Conservation (phyloP, 345 rosid genomes). For the Adansonia digitata region DNA sequence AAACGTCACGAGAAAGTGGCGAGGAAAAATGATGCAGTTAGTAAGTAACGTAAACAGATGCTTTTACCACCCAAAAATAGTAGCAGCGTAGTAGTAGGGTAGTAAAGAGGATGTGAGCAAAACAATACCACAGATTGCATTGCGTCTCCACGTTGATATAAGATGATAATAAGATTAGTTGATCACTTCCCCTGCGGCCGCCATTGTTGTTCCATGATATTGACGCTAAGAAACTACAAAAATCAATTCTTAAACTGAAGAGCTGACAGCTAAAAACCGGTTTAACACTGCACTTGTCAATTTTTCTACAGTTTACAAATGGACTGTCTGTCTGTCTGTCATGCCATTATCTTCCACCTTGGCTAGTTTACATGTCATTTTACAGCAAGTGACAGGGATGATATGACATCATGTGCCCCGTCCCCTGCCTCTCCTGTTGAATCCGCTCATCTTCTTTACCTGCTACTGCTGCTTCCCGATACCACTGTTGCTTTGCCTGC, state of each 20-base stretch:
- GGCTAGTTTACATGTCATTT: conserved; percentile 22
- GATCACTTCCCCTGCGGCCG: no score
- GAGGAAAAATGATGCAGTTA: no score
- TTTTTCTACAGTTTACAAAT: not conserved
- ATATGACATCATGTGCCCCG: conserved; percentile 26
- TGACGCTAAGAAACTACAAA: not conserved
- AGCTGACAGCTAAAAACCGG: not conserved
- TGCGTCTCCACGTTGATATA: no score
- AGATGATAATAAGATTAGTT: no score
- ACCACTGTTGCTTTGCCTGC: conserved; percentile 24
- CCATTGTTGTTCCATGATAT: not conserved
- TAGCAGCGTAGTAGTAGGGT: no score
- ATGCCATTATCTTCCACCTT: not conserved
- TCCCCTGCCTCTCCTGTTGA: conserved; percentile 41
- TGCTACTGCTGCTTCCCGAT: conserved; percentile 38
- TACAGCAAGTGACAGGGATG: conserved; percentile 13
- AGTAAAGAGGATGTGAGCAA: no score
- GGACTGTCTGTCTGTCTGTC: not conserved
- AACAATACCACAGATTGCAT: no score
- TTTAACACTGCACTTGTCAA: not conserved
- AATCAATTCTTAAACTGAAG: not conserved
- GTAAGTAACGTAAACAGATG: not conserved
- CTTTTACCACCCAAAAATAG: no score
- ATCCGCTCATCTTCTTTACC: conserved; percentile 41
- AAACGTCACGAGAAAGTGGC: no score